phyloP scores from a whole-genome alignment of 2,329 filamentous ascomycete genomes.

The Lasiodiplodia hormozganensis region DNA sequence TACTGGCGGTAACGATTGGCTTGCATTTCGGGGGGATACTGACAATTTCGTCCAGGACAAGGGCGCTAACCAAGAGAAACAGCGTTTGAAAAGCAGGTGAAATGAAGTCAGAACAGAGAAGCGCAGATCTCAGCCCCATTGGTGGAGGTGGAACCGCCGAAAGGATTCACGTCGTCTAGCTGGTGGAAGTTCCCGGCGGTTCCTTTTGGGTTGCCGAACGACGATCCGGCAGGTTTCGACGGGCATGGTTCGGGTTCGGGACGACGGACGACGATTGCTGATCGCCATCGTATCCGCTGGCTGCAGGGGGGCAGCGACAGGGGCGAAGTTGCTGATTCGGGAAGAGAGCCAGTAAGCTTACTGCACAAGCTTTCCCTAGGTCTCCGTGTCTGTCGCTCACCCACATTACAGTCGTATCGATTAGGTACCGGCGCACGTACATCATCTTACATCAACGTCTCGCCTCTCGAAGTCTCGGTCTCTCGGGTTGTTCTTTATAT shows the following conservation, averaged over 20 bases:
- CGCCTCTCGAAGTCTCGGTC: not conserved
- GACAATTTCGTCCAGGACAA: not conserved
- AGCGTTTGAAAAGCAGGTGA: not conserved
- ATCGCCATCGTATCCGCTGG: not conserved
- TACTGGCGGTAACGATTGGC: not conserved
- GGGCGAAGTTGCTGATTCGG: not conserved
- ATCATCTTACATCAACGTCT: not conserved
- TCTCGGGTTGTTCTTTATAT: not conserved
- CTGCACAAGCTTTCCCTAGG: not conserved
- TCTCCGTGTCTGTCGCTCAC: not conserved
- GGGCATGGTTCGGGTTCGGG: not conserved
- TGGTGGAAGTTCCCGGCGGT: conserved; percentile 1
- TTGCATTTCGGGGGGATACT: not conserved
- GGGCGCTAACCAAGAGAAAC: not conserved
- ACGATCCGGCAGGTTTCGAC: not conserved
- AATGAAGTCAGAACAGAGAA: conserved; percentile 6
- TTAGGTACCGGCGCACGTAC: not conserved
- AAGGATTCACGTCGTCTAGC: not conserved
- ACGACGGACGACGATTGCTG: not conserved
- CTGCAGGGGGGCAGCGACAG: conserved; percentile 23
- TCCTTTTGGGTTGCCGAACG: not conserved
- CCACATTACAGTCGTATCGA: not conserved
- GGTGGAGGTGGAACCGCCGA: not conserved
- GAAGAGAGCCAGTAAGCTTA: conserved; percentile 22
- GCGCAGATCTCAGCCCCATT: conserved; percentile 10